Conservation (phyloP, 768 basidiomycete genomes). For the Mycena belliarum region DNA sequence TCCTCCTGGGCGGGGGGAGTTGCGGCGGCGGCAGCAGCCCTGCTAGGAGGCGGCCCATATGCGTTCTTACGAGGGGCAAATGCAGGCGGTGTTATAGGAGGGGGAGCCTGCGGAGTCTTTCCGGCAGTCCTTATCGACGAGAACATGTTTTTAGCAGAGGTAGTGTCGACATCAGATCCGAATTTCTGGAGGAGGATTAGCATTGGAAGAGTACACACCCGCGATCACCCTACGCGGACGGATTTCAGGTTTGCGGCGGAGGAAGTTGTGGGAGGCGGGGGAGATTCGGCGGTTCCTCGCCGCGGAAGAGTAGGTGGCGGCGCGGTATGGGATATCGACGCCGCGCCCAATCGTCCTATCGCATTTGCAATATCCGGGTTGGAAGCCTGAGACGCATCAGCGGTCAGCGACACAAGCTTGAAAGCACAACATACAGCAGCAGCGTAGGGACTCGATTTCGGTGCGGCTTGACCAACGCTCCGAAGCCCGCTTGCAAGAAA, state of each 20-base stretch:
- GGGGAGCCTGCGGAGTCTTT: conserved; percentile 35
- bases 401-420: not conserved
- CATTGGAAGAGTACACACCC: not conserved
- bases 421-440: conserved; percentile 4
- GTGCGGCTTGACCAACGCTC: not conserved
- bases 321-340: conserved; percentile 33
- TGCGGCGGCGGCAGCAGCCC: conserved; percentile 28
- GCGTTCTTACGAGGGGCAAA: conserved; percentile 43
- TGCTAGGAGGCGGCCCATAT: conserved; percentile 54
- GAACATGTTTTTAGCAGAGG: conserved; percentile 48
- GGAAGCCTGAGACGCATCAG: conserved; percentile 29
- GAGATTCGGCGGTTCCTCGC: conserved; percentile 15
- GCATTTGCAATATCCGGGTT: conserved; percentile 43
- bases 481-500: conserved; percentile 9
- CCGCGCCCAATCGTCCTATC: conserved; percentile 59
- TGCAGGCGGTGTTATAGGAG: conserved; percentile 39
- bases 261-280: conserved; percentile 30
- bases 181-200: conserved; percentile 46
- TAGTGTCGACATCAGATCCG: conserved; percentile 55
- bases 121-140: conserved; percentile 48
- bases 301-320: conserved; percentile 27
- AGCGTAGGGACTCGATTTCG: conserved; percentile 13
- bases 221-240: conserved; percentile 26
- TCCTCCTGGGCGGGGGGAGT: conserved; percentile 34
- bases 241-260: conserved; percentile 26